Conservation (phyloP, 83 land plant species). For the Picea abies region DNA sequence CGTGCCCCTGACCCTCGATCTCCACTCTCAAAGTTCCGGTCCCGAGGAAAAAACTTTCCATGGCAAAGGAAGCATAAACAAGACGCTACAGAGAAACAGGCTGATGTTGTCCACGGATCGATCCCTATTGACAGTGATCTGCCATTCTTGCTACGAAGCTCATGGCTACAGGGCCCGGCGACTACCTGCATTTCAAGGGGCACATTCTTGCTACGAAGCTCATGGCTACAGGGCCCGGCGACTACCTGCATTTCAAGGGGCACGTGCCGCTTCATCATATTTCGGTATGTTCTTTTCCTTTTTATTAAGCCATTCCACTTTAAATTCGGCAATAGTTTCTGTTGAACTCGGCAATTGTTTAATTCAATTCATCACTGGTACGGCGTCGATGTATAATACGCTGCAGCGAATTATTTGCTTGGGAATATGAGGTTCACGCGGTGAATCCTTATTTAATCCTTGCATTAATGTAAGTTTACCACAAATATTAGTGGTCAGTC, state of each 20-base stretch:
- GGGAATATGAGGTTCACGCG: no score
- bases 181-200: slow-evolving; percentile 88
- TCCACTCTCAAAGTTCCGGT: no score
- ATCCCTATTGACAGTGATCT: no score
- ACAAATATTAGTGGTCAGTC: not conserved
- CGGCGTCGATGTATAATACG: no score
- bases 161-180: slow-evolving; percentile 71
- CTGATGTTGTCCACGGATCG: no score
- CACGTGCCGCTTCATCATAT: slow-evolving; percentile 92
- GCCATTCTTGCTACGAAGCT: slow-evolving; percentile 28
- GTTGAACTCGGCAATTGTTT: not conserved
- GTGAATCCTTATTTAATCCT: not conserved
- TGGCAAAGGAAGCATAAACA: no score
- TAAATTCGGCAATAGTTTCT: not conserved
- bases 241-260: slow-evolving; percentile 88
- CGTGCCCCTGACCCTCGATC: no score
- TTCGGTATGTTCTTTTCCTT: slow-evolving; percentile 42
- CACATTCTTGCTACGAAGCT: slow-evolving; percentile 41
- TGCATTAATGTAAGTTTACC: not conserved
- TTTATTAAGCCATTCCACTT: not conserved
- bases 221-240: slow-evolving; percentile 71
- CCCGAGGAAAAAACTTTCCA: no score
- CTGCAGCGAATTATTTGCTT: no score
- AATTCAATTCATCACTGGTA: not conserved
- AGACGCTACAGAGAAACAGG: no score